A percentile compares a stretch with the other conserved stretches of the same genome.
Evolutionary conservation across 441 rosid species (phyloP).

Genomic region (Capsella rubella): DNA sequence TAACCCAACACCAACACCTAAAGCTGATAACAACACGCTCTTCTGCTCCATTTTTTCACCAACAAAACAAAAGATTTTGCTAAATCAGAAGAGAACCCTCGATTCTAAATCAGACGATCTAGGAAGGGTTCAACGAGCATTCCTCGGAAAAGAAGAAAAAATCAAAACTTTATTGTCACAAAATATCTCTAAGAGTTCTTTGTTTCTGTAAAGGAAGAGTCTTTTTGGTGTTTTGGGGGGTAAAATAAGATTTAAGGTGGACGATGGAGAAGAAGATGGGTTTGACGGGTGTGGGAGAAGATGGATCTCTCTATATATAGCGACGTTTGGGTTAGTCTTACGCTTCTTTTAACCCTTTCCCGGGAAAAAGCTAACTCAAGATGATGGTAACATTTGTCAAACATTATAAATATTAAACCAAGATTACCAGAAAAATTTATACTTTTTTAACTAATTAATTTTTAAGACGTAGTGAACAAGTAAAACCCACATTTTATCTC

Average conservation of each 20-base stretch:
- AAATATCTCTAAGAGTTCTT: not conserved
- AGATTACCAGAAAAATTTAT: not conserved
- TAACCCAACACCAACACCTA: conserved; percentile 91
- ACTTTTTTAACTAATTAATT: conserved; percentile 17
- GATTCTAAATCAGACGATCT: conserved; percentile 35
- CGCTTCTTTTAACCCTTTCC: conserved; percentile 44
- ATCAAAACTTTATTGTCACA: conserved; percentile 13
- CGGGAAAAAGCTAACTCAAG: conserved; percentile 35
- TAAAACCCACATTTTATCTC: too few species aligned
- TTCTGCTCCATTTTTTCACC: conserved; percentile 75
- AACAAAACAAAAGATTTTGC: not conserved
- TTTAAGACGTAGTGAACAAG: too few species aligned
- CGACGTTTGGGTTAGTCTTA: conserved; percentile 36
- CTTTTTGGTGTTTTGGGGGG: not conserved
- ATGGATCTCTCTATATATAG: conserved; percentile 43
- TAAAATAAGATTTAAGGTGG: conserved; percentile 34
- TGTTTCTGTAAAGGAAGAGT: not conserved
- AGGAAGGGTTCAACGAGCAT: conserved; percentile 32
- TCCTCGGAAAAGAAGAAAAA: conserved; percentile 7
- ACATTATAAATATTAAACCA: not conserved
- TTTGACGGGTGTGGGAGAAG: conserved; percentile 30
- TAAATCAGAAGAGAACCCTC: conserved; percentile 24
- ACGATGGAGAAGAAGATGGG: conserved; percentile 26
- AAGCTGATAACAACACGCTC: conserved; percentile 73
- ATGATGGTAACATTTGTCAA: not conserved